phyloP scores from a whole-genome alignment of 805 yeast species.

The Pichia paraexigua region DNA sequence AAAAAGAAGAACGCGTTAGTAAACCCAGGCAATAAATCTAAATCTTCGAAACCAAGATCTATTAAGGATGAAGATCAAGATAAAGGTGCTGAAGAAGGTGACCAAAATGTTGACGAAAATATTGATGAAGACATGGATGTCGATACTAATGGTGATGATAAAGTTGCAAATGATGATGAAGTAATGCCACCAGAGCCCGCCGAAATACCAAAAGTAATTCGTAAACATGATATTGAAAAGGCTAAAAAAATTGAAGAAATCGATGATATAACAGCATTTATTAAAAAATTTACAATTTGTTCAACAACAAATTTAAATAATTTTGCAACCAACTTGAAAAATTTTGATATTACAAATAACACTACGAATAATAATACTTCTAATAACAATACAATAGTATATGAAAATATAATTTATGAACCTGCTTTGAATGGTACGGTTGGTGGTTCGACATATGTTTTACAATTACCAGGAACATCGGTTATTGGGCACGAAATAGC shows the following conservation, averaged over 20 bases:
- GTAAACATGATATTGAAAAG: constrained; percentile 18
- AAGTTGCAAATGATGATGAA: constrained; percentile 4
- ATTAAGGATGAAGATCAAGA: constrained; percentile 9
- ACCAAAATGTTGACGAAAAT: not conserved
- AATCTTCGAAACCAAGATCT: not conserved
- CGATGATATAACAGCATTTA: constrained; percentile 28
- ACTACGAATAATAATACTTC: not conserved
- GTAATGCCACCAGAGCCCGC: constrained; percentile 2
- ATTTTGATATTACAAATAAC: not conserved
- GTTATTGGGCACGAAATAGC: constrained; percentile 34
- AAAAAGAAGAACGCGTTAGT: not conserved
- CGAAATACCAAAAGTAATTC: constrained; percentile 19
- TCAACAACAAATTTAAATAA: constrained; percentile 22
- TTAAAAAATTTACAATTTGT: constrained; percentile 32
- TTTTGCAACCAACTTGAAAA: not conserved
- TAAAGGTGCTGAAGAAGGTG: not conserved
- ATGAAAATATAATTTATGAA: constrained; percentile 25
- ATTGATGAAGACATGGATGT: constrained; percentile 2
- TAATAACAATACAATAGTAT: not conserved
- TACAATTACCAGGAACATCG: constrained; percentile 41
- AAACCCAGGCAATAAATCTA: not conserved
- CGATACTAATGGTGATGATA: constrained; percentile 3
- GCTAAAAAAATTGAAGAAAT: constrained; percentile 15
- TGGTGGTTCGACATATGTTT: constrained; percentile 33
- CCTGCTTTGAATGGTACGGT: constrained; percentile 27